Evolutionary conservation across 495 filamentous ascomycete genomes (phyloP).

Genomic region (Aspergillus diversus): DNA sequence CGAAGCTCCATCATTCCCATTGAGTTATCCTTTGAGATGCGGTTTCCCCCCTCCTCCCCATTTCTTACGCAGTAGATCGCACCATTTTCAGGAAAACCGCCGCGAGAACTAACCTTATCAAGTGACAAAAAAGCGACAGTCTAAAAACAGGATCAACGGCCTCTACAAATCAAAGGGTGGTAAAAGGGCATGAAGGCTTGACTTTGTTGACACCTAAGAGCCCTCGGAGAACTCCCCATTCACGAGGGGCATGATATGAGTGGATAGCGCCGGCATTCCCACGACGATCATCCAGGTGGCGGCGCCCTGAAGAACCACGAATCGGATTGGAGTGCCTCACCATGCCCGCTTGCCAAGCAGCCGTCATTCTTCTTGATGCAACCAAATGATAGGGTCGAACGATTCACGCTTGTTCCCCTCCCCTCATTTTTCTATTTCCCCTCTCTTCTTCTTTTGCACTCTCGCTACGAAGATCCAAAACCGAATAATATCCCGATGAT

Average conservation of each 20-base stretch:
- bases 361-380: not conserved
- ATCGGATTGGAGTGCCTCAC: not conserved
- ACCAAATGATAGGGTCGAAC: too few species aligned
- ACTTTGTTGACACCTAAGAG: not conserved
- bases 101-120: not conserved
- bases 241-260: not conserved
- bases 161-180: not conserved
- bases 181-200: not conserved
- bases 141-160: not conserved
- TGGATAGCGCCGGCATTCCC: not conserved
- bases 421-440: too few species aligned
- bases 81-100: slow-evolving; percentile 7
- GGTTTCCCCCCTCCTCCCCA: not conserved
- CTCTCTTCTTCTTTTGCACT: too few species aligned
- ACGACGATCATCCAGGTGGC: slow-evolving; percentile 1
- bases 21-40: not conserved
- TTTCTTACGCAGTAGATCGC: not conserved
- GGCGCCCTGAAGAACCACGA: slow-evolving; percentile 9
- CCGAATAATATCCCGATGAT: too few species aligned
- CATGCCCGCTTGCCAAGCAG: slow-evolving; percentile 1
- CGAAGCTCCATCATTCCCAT: not conserved
- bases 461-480: too few species aligned
- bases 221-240: not conserved
- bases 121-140: not conserved
- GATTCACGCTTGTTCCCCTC: too few species aligned